Conservation (phyloP, 2,329 filamentous ascomycete genomes). For the Xylariaceae sp. region DNA sequence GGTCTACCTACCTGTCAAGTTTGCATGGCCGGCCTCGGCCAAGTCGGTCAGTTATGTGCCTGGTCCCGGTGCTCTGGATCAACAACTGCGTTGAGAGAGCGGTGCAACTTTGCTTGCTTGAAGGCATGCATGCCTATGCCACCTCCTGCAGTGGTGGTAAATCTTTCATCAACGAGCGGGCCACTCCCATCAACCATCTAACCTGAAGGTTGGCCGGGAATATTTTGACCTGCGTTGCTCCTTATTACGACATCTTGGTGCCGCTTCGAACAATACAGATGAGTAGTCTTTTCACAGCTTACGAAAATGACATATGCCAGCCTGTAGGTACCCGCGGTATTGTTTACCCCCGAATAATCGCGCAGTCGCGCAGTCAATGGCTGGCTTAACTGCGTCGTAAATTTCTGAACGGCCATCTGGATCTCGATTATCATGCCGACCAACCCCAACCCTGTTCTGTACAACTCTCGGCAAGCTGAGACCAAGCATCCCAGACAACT, state of each 20-base stretch:
- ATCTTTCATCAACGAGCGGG: not conserved
- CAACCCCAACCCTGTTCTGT: not conserved
- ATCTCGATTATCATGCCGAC: not conserved
- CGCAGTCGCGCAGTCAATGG: not conserved
- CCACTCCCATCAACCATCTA: not conserved
- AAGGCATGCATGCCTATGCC: constrained; percentile 1
- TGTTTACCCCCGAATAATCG: not conserved
- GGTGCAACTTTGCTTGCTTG: constrained; percentile 2
- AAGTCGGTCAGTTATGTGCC: constrained; percentile 4
- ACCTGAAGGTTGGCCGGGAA: not conserved
- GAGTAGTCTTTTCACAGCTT: constrained; percentile 1
- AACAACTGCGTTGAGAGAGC: constrained; percentile 8
- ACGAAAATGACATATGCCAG: not conserved
- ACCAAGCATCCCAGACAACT: not conserved
- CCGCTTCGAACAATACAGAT: constrained; percentile 13
- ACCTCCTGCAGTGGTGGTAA: not conserved
- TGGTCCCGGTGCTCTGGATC: constrained; percentile 17
- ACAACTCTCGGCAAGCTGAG: not conserved
- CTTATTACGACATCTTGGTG: constrained; percentile 4
- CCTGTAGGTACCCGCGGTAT: not conserved
- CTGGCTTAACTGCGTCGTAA: too few species aligned
- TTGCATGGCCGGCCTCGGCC: not conserved
- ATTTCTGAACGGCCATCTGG: not conserved
- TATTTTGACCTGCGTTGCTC: constrained; percentile 2
- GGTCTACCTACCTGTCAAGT: not conserved